These are phyloP conservation scores for Hordeum pubiflorum DNA, from an alignment of 202 grass and related monocot species.

Conservation along the genomic window DNA sequence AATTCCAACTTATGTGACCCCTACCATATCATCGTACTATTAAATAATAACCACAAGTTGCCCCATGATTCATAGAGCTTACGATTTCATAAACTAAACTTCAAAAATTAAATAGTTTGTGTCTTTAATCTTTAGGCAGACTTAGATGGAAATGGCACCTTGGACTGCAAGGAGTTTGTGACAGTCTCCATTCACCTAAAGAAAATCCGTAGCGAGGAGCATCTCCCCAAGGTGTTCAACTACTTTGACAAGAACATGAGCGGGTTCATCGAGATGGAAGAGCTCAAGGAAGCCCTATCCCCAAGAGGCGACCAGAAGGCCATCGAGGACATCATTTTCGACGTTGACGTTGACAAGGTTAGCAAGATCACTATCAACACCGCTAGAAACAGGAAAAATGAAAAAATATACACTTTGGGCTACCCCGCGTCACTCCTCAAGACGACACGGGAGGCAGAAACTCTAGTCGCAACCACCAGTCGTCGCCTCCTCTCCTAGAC, in stretches of 20 bases:
- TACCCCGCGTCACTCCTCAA: background rate
- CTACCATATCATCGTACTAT: background rate
- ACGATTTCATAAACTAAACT: background rate
- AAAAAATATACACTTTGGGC: background rate
- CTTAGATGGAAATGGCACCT: constrained; percentile 56
- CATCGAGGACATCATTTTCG: constrained; percentile 47
- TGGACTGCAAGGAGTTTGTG: constrained; percentile 72
- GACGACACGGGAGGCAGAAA: too few relatives aligned
- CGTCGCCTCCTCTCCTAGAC: too few relatives aligned
- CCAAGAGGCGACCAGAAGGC: constrained; percentile 38
- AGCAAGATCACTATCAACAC: background rate
- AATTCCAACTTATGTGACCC: background rate
- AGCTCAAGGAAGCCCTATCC: constrained; percentile 51
- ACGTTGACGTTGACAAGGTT: constrained; percentile 74
- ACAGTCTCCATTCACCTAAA: constrained; percentile 62
- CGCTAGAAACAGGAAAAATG: background rate
- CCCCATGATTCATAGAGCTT: background rate
- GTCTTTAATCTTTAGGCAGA: constrained; percentile 43
- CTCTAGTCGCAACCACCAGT: too few relatives aligned
- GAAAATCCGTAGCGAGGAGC: constrained; percentile 59
- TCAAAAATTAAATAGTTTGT: background rate
- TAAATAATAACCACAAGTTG: background rate
- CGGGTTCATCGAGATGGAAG: constrained; percentile 66
- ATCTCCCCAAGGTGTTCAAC: constrained; percentile 61
- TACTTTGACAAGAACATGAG: constrained; percentile 68